Evolutionary conservation across 1,139 yeast species (phyloP), one percentile per base, ranked within the genome.

Genomic region (Saccharomycopsis hybrid): DNA sequence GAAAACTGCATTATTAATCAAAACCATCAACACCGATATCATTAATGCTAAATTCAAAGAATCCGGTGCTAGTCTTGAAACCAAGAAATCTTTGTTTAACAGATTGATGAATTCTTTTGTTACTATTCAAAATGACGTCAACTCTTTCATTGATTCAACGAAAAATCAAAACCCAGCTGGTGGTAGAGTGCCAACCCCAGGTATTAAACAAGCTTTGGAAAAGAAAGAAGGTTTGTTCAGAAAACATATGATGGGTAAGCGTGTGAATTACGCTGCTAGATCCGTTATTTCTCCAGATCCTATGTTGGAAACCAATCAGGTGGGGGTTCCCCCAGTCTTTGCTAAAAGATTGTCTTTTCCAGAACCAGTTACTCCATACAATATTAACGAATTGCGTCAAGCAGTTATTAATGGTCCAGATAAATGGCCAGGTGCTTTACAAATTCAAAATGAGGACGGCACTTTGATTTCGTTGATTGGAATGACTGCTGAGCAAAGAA

Each of bases 211-310:
- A 73, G 96, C 96, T 3, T 74, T 94, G 62, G 99, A 94, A 71
- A 92, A 94, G 82, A 94, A 94, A 67, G 98, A 94, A 71, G 99
- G 99, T 66, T 76, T 92, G 59, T 92, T 92, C 74, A 82, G 99
- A 74, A 92, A 90, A 67, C 96, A 94, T 64, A 92, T 94, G 98
- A 94, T 94, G 98, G 99, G 99, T 67, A 94, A 94, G 75, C 88
- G 99, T 73, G 99, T 94, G 54, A 94, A 94, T 66, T 90, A 86
- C 62, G 97, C 98, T 54, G 98, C 98, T 47, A 87, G 99, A 68
- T 90, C 98, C 11, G 99, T 94, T 60, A 94, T 94, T 70, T 90
- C 98, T 4, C 98, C 98, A 3, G 99, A 94, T 71, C 99, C 99
- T 52, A 92, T 86, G 71, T 77, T 94, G 62, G 98, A 92, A 70